Conservation (phyloP, 257 asterid genomes). For the Gentiana macrophylla region DNA sequence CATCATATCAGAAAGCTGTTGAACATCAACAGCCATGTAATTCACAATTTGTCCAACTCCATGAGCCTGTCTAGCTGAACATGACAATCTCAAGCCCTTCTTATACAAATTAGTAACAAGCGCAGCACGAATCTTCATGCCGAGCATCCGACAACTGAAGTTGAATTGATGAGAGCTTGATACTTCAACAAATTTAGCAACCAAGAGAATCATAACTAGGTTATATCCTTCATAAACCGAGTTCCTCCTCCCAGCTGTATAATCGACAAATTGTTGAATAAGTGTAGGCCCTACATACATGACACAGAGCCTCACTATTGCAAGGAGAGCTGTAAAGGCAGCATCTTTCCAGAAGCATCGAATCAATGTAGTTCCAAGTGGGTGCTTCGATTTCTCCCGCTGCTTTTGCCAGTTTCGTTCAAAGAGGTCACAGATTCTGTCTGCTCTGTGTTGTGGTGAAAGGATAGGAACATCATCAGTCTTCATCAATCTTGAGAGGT, state of each 20-base stretch:
- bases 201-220: constrained; percentile 46
- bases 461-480: constrained; percentile 41
- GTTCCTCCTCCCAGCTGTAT: constrained; percentile 46
- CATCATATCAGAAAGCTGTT: constrained; percentile 95
- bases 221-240: constrained; percentile 70
- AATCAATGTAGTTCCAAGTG: constrained; percentile 50
- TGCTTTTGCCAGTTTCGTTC: constrained; percentile 72
- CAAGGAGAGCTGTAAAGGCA: constrained; percentile 57
- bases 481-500: constrained; percentile 55
- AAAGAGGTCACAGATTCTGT: constrained; percentile 46
- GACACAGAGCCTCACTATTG: constrained; percentile 61
- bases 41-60: constrained; percentile 94
- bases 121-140: constrained; percentile 71
- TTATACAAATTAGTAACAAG: constrained; percentile 67
- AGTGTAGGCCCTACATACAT: constrained; percentile 75
- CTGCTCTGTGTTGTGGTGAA: constrained; percentile 70
- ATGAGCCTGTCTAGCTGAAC: constrained; percentile 82
- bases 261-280: constrained; percentile 63
- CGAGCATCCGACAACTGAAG: constrained; percentile 75
- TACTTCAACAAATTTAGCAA: constrained; percentile 69
- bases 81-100: constrained; percentile 73
- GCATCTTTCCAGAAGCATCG: constrained; percentile 77
- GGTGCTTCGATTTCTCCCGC: constrained; percentile 62
- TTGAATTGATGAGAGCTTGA: constrained; percentile 80
- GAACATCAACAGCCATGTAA: constrained; percentile 97